Conservation (phyloP, 345 rosid species). For the Mercurialis annua region DNA sequence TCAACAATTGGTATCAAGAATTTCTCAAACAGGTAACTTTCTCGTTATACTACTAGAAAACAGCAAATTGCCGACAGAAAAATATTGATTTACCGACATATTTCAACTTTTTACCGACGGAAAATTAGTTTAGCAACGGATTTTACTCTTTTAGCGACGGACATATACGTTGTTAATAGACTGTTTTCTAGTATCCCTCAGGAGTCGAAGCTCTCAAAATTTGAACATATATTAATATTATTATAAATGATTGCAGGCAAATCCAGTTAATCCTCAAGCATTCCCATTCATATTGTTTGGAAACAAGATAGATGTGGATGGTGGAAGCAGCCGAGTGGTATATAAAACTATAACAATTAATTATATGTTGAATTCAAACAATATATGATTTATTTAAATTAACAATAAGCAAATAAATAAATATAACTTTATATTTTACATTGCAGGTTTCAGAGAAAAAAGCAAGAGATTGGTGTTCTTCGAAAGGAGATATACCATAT, state of each 20-base stretch:
- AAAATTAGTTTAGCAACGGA: no score
- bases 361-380: neutral
- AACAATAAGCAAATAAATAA: neutral
- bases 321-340: slow-evolving; percentile 71
- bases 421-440: neutral
- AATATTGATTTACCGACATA: no score
- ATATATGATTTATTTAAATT: neutral
- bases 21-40: slow-evolving; percentile 69
- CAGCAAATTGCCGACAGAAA: no score
- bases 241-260: slow-evolving; percentile 46
- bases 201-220: no score
- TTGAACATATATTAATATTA: no score
- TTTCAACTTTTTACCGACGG: no score
- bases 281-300: slow-evolving; percentile 76
- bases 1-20: slow-evolving; percentile 63
- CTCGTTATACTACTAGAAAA: no score
- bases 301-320: slow-evolving; percentile 71
- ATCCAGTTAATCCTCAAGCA: slow-evolving; percentile 49
- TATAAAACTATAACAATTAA: neutral
- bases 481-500: slow-evolving; percentile 59
- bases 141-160: no score
- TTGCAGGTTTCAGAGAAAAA: slow-evolving; percentile 62
- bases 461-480: slow-evolving; percentile 75
- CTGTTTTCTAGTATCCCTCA: no score
- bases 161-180: no score